These are phyloP conservation scores for Platanus orientalis DNA, from an alignment of 164 flowering plant genomes.

Conservation along the genomic window DNA sequence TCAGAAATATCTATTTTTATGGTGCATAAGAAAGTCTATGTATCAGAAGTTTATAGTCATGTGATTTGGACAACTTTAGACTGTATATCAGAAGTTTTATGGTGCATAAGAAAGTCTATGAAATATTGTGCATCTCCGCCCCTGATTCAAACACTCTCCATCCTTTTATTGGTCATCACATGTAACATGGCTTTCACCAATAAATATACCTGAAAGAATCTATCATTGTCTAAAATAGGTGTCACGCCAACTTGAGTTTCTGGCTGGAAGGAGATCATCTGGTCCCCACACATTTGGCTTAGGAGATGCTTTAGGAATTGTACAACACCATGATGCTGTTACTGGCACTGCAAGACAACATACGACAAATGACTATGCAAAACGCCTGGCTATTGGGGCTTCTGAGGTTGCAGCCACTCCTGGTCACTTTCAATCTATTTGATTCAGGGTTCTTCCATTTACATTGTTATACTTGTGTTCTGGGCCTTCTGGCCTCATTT, in stretches of 20 bases:
- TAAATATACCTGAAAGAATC: constrained; percentile 4
- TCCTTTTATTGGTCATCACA: not conserved
- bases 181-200: not conserved
- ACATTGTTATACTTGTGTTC: not conserved
- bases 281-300: constrained; percentile 54
- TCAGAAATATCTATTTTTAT: not conserved
- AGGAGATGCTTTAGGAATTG: constrained; percentile 86
- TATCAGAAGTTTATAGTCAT: not conserved
- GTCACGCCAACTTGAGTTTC: constrained; percentile 79
- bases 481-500: constrained; percentile 1
- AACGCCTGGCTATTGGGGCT: constrained; percentile 74
- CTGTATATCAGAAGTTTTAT: too few species aligned
- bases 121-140: not conserved
- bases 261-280: constrained; percentile 51
- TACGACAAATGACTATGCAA: constrained; percentile 79
- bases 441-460: not conserved
- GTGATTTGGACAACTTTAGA: not conserved
- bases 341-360: constrained; percentile 90
- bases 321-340: constrained; percentile 91
- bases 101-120: not conserved
- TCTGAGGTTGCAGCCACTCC: constrained; percentile 43
- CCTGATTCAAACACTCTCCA: not conserved
- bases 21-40: not conserved
- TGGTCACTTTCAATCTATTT: not conserved
- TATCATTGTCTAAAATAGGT: constrained; percentile 44